Percentiles rank a stretch among this genome's conserved stretches.
These are phyloP conservation scores for Cercospora sp. DNA, from an alignment of 2,329 filamentous ascomycete species.

Conservation along the genomic window DNA sequence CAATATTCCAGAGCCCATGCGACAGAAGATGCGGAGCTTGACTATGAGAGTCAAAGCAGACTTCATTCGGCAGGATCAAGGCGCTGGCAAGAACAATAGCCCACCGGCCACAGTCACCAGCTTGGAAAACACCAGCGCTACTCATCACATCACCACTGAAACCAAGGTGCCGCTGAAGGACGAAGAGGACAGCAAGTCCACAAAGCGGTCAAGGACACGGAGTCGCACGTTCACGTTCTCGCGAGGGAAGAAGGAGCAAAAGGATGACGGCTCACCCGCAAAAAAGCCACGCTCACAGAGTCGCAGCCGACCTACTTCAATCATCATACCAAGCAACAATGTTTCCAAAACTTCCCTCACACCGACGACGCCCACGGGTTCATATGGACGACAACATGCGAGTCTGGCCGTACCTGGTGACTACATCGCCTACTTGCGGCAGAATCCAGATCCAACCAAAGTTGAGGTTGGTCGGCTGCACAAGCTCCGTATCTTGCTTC, in stretches of 20 bases:
- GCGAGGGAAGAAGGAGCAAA: conserved; percentile 56
- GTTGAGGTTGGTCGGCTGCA: conserved; percentile 95
- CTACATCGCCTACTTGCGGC: conserved; percentile 82
- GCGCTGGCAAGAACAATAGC: conserved; percentile 52
- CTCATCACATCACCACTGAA: conserved; percentile 31
- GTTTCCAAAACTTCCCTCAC: conserved; percentile 19
- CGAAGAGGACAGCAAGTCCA: conserved; percentile 37
- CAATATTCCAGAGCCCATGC: conserved; percentile 91
- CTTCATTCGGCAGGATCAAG: conserved; percentile 84
- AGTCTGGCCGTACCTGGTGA: conserved; percentile 69
- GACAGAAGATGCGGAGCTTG: conserved; percentile 90
- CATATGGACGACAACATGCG: conserved; percentile 32
- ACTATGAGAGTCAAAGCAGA: conserved; percentile 91
- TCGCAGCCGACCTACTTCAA: conserved; percentile 59
- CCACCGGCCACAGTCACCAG: conserved; percentile 50
- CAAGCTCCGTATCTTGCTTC: conserved; percentile 82
- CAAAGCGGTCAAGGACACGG: conserved; percentile 55
- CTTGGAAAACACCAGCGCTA: conserved; percentile 44
- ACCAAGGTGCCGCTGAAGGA: conserved; percentile 22
- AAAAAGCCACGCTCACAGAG: conserved; percentile 70
- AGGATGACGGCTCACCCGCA: conserved; percentile 55
- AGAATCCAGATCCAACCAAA: conserved; percentile 75
- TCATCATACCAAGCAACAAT: conserved; percentile 57
- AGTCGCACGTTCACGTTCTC: conserved; percentile 79
- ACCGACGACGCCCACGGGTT: conserved; percentile 32